A percentile compares a stretch with the other conserved stretches of the same genome.
These are phyloP conservation scores for Puccinellia tenuiflora DNA, from an alignment of 176 grass and related monocot genomes.

Conservation along the genomic window DNA sequence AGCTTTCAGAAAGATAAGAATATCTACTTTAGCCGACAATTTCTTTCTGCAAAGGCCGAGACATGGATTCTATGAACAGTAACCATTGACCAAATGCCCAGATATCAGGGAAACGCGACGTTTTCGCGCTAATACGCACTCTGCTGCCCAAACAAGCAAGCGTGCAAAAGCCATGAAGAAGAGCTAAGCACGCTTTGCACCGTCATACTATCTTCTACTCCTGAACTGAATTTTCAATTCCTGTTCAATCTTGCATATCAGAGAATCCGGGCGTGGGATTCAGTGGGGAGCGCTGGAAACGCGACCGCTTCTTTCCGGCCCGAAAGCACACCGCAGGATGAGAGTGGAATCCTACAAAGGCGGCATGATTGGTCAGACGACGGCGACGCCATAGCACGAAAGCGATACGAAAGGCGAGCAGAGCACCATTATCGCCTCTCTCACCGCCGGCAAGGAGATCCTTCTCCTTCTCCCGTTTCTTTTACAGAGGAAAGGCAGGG, in stretches of 20 bases:
- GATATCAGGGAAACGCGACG: neutral
- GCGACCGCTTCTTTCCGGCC: constrained; percentile 32
- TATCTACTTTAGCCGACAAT: constrained; percentile 11
- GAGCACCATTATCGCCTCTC: neutral
- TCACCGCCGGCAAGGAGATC: neutral
- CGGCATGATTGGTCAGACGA: constrained; percentile 9
- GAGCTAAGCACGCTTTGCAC: neutral
- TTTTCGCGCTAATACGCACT: neutral
- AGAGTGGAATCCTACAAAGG: constrained; percentile 34
- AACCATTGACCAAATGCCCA: neutral
- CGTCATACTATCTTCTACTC: neutral
- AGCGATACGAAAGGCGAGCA: constrained; percentile 11
- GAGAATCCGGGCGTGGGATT: neutral
- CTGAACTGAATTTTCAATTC: neutral
- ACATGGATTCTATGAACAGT: neutral
- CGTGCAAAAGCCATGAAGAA: constrained; percentile 13
- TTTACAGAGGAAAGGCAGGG: neutral
- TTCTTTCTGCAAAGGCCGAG: neutral
- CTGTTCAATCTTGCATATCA: neutral
- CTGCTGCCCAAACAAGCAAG: neutral
- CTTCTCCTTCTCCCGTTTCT: neutral
- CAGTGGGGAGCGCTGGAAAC: constrained; percentile 4
- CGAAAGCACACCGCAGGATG: constrained; percentile 5
- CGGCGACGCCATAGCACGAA: constrained; percentile 14
- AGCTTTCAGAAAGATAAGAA: constrained; percentile 34